phyloP scores from a whole-genome alignment of 768 basidiomycete species.

The Amanita pallidorosea region DNA sequence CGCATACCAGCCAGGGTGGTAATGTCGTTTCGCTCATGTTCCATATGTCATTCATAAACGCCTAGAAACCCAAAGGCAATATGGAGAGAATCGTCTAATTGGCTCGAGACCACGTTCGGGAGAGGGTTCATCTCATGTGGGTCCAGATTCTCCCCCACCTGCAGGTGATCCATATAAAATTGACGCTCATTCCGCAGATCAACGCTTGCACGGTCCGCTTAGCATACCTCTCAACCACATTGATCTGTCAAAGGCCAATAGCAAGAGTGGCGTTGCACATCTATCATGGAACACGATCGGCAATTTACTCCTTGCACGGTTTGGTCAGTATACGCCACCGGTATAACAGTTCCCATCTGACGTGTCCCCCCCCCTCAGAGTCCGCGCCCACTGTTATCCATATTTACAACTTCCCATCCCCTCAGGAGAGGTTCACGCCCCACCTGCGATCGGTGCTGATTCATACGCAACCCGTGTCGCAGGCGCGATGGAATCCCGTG shows the following conservation, averaged over 20 bases:
- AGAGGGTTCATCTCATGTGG: constrained; percentile 78
- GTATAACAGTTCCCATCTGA: constrained; percentile 6
- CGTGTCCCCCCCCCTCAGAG: constrained; percentile 27
- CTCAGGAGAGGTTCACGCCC: constrained; percentile 47
- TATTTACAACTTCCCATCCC: constrained; percentile 62
- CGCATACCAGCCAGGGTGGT: constrained; percentile 50
- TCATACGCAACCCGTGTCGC: constrained; percentile 51
- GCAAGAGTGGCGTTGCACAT: constrained; percentile 59
- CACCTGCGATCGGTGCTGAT: constrained; percentile 55
- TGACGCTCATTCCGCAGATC: constrained; percentile 33
- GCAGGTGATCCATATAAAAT: background rate
- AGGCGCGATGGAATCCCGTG: constrained; percentile 78
- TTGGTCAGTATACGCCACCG: constrained; percentile 32
- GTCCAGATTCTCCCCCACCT: background rate
- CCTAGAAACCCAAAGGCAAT: constrained; percentile 36
- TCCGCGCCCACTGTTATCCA: constrained; percentile 52
- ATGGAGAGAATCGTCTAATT: constrained; percentile 81
- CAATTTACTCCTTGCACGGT: constrained; percentile 60
- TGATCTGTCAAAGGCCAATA: constrained; percentile 52
- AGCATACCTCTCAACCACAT: constrained; percentile 36
- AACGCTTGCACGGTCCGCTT: constrained; percentile 48
- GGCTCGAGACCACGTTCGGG: constrained; percentile 77
- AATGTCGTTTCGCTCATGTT: constrained; percentile 13
- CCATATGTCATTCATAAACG: background rate
- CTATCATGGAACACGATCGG: constrained; percentile 79